A percentile compares a stretch with the other conserved stretches of the same genome.
These are phyloP conservation scores for Davidsoniella neocaledoniae DNA, from an alignment of 2,329 filamentous ascomycete species.

Conservation along the genomic window DNA sequence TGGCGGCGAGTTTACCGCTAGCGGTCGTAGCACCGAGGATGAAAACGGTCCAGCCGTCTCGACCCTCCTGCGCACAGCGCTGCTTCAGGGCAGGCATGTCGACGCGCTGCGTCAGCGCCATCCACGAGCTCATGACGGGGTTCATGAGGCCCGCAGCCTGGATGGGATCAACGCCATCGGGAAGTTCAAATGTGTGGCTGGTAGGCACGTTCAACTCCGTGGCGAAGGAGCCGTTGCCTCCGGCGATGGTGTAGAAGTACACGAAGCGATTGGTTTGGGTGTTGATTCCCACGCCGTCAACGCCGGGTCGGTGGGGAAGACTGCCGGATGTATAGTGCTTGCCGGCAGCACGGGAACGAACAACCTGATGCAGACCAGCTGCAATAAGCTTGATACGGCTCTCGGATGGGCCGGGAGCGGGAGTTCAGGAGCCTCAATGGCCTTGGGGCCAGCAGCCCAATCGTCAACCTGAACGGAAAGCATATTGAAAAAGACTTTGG, in stretches of 20 bases:
- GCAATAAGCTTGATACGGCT: slow-evolving; percentile 33
- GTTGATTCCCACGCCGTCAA: slow-evolving; percentile 34
- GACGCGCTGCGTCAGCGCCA: slow-evolving; percentile 33
- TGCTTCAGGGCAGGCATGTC: background rate
- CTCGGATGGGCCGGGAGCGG: background rate
- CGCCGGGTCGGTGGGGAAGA: slow-evolving; percentile 34
- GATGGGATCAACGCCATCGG: slow-evolving; percentile 27
- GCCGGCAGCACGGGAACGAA: slow-evolving; percentile 34
- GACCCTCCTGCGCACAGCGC: slow-evolving; percentile 3
- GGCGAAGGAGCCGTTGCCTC: slow-evolving; percentile 22
- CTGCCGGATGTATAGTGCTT: slow-evolving; percentile 33
- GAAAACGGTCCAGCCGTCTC: slow-evolving; percentile 27
- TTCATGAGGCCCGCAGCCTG: slow-evolving; percentile 37
- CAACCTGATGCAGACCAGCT: slow-evolving; percentile 34
- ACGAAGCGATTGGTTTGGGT: slow-evolving; percentile 28
- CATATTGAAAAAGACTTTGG: background rate
- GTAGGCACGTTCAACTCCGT: slow-evolving; percentile 32
- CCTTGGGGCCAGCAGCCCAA: background rate
- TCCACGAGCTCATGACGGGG: slow-evolving; percentile 39
- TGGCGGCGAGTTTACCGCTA: slow-evolving; percentile 33
- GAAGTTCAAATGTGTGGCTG: slow-evolving; percentile 24
- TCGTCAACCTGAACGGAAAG: background rate
- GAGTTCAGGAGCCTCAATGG: background rate
- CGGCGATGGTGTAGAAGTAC: slow-evolving; percentile 27
- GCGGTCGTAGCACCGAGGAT: slow-evolving; percentile 37